A percentile compares a stretch with the other conserved stretches of the same genome.
phyloP scores from a whole-genome alignment of 2,329 filamentous ascomycete species.

The Truncatella angustata region DNA sequence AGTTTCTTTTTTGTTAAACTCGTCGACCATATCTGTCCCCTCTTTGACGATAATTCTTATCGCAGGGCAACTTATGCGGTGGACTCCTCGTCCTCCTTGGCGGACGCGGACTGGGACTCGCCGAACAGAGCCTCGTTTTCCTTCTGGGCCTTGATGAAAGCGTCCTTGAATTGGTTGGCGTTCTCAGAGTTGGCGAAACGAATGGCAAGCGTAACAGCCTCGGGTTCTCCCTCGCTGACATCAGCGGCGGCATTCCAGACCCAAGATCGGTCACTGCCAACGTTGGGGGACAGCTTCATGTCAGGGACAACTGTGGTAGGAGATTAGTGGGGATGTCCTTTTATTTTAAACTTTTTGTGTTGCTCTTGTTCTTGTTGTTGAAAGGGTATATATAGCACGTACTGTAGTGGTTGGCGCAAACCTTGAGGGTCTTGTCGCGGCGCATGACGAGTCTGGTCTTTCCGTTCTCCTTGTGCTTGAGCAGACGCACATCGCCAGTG shows the following conservation, averaged over 20 bases:
- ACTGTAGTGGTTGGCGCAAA: slow-evolving; percentile 99
- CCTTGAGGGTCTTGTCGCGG: slow-evolving; percentile 99
- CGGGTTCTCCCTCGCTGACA: slow-evolving; percentile 96
- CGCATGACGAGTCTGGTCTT: slow-evolving; percentile 99
- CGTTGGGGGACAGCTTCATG: slow-evolving; percentile 98
- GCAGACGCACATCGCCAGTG: slow-evolving; percentile 89
- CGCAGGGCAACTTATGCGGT: not conserved
- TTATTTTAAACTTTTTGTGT: too few relatives aligned
- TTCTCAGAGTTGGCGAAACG: slow-evolving; percentile 98
- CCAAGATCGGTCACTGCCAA: slow-evolving; percentile 97
- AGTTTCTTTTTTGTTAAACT: too few relatives aligned
- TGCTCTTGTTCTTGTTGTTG: not conserved
- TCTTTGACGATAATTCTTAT: too few relatives aligned
- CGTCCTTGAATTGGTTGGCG: slow-evolving; percentile 95
- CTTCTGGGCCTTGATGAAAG: slow-evolving; percentile 94
- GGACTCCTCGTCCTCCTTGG: not conserved
- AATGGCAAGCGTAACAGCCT: slow-evolving; percentile 93
- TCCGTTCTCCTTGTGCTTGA: slow-evolving; percentile 98
- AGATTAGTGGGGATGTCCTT: too few relatives aligned
- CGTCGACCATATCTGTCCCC: too few relatives aligned
- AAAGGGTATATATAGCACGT: slow-evolving; percentile 35
- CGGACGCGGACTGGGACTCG: slow-evolving; percentile 35
- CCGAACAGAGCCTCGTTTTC: slow-evolving; percentile 88
- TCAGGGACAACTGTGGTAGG: slow-evolving; percentile 76
- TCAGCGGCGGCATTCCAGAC: slow-evolving; percentile 98